Percentiles rank a stretch among this genome's conserved stretches.
These are phyloP conservation scores for Cyberlindnera japonica DNA, from an alignment of 805 yeast genomes.

Conservation along the genomic window DNA sequence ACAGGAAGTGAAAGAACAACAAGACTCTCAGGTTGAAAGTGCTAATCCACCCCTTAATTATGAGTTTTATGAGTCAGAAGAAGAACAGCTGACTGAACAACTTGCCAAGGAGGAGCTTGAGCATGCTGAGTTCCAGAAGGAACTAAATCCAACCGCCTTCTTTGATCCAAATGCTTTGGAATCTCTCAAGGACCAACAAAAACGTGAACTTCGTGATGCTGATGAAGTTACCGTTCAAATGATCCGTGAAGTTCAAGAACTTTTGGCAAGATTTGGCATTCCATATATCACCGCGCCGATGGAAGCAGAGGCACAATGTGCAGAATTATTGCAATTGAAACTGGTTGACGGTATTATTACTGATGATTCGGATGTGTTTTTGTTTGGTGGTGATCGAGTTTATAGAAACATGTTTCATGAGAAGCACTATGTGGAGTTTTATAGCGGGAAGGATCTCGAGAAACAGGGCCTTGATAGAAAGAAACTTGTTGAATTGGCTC, in stretches of 20 bases:
- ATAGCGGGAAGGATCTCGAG: conserved; percentile 54
- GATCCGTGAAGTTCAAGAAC: conserved; percentile 88
- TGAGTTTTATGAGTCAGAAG: conserved; percentile 76
- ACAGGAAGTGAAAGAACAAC: not conserved
- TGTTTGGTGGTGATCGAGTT: conserved; percentile 82
- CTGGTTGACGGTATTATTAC: conserved; percentile 94
- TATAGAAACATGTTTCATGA: conserved; percentile 95
- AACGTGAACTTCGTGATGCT: conserved; percentile 75
- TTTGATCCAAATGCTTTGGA: conserved; percentile 42
- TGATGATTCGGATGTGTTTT: conserved; percentile 94
- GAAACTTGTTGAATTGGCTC: conserved; percentile 75
- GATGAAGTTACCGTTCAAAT: conserved; percentile 86
- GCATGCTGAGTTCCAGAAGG: conserved; percentile 56
- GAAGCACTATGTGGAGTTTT: conserved; percentile 86
- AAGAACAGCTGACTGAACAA: conserved; percentile 58
- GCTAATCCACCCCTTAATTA: conserved; percentile 40
- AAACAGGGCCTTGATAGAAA: conserved; percentile 63
- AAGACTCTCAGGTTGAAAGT: not conserved
- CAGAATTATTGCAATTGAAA: conserved; percentile 60
- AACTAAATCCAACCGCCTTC: conserved; percentile 30
- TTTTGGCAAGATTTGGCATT: conserved; percentile 82
- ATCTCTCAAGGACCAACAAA: conserved; percentile 55
- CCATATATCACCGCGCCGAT: conserved; percentile 95
- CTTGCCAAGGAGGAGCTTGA: conserved; percentile 69
- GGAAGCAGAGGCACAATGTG: conserved; percentile 99